phyloP scores from a whole-genome alignment of 2,329 filamentous ascomycete species.

The Diaporthe sp. region DNA sequence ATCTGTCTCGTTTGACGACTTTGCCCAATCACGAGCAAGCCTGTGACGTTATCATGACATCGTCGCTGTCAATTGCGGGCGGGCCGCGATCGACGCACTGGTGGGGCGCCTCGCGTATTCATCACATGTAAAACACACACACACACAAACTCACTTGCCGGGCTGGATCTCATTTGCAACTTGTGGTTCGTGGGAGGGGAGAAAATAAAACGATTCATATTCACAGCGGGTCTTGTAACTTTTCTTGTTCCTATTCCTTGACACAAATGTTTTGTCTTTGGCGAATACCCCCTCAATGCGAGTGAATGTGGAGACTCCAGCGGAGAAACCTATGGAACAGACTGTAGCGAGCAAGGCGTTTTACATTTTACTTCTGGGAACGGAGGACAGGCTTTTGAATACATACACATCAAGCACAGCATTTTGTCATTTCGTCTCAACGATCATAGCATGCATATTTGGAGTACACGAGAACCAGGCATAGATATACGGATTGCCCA shows the following conservation, averaged over 20 bases:
- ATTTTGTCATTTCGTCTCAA: not conserved
- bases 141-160: not conserved
- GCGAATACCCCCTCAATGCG: constrained; percentile 21
- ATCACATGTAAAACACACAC: not conserved
- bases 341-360: constrained; percentile 17
- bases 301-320: not conserved
- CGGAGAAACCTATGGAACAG: not conserved
- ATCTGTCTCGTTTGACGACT: not conserved
- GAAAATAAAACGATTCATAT: not conserved
- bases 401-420: not conserved
- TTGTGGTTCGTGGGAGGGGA: not conserved
- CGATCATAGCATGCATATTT: not conserved
- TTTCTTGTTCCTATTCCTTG: not conserved
- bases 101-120: not conserved
- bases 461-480: not conserved
- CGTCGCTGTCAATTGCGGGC: not conserved
- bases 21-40: not conserved
- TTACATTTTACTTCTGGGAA: not conserved
- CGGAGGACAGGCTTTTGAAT: not conserved
- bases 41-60: constrained; percentile 10
- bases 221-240: constrained; percentile 9
- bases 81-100: not conserved
- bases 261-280: constrained; percentile 4
- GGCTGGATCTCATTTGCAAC: constrained; percentile 22
- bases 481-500: constrained; percentile 13